A percentile compares a stretch with the other conserved stretches of the same genome.
Evolutionary conservation across 140 eudicot genomes (phyloP).

Genomic region (Anethum foeniculum): DNA sequence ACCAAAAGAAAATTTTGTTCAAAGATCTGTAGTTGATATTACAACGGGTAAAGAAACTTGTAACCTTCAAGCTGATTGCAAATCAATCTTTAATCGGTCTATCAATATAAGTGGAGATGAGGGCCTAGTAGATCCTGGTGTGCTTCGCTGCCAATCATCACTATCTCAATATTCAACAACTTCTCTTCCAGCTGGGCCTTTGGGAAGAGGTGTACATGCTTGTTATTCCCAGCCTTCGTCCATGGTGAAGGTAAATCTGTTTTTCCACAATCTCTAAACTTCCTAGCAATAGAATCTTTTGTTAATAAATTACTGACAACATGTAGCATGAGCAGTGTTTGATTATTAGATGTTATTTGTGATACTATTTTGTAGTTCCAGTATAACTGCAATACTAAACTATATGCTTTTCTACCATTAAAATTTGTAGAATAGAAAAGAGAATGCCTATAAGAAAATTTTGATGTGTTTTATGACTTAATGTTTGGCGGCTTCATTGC

Average conservation of each 20-base stretch:
- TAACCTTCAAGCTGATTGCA: slow-evolving; percentile 14
- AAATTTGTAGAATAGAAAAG: background rate
- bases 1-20: slow-evolving; percentile 48
- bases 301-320: background rate
- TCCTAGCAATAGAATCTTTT: background rate
- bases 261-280: background rate
- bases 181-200: slow-evolving; percentile 43
- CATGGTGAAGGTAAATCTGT: slow-evolving; percentile 58
- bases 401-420: background rate
- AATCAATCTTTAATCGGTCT: slow-evolving; percentile 14
- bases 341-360: background rate
- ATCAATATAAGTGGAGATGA: slow-evolving; percentile 28
- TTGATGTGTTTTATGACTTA: background rate
- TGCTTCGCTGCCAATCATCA: slow-evolving; percentile 81
- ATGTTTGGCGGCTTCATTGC: slow-evolving; percentile 20
- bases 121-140: slow-evolving; percentile 40
- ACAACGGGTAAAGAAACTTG: slow-evolving; percentile 30
- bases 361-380: background rate
- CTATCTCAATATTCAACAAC: slow-evolving; percentile 54
- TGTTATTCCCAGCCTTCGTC: slow-evolving; percentile 94
- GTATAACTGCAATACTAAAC: background rate
- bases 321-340: background rate
- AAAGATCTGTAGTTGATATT: slow-evolving; percentile 40
- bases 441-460: background rate
- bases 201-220: slow-evolving; percentile 56